phyloP scores from a whole-genome alignment of 1,139 yeast genomes.

The Chernovozyma aurita region DNA sequence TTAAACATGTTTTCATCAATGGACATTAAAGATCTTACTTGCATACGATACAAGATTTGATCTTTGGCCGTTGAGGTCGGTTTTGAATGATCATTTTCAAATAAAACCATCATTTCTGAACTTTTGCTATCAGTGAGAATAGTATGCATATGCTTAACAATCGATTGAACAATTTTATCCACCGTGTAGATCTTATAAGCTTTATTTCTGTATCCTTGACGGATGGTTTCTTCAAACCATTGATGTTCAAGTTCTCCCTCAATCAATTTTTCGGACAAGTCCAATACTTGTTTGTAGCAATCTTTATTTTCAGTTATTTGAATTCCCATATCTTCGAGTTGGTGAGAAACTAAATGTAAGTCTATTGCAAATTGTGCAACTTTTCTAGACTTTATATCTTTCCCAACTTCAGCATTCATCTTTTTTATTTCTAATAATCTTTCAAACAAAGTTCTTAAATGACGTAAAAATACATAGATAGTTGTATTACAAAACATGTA shows the following conservation, averaged over 20 bases:
- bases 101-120: constrained; percentile 73
- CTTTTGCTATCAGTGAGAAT: constrained; percentile 79
- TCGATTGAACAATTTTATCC: constrained; percentile 86
- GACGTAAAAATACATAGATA: constrained; percentile 85
- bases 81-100: constrained; percentile 71
- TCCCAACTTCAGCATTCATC: constrained; percentile 61
- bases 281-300: constrained; percentile 74
- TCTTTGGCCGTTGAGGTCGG: constrained; percentile 71
- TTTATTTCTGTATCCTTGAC: constrained; percentile 91
- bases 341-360: constrained; percentile 75
- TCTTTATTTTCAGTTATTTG: constrained; percentile 62
- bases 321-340: constrained; percentile 75
- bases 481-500: constrained; percentile 90
- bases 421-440: constrained; percentile 74
- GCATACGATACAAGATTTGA: constrained; percentile 87
- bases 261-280: constrained; percentile 68
- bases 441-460: constrained; percentile 74
- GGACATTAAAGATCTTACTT: constrained; percentile 76
- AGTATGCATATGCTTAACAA: constrained; percentile 83
- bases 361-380: constrained; percentile 85
- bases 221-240: constrained; percentile 91
- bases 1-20: constrained; percentile 91
- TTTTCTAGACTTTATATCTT: constrained; percentile 63
- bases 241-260: constrained; percentile 93
- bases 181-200: constrained; percentile 91